Conservation (phyloP, 1,284 basidiomycete genomes). For the Boletus semigastroideus region DNA sequence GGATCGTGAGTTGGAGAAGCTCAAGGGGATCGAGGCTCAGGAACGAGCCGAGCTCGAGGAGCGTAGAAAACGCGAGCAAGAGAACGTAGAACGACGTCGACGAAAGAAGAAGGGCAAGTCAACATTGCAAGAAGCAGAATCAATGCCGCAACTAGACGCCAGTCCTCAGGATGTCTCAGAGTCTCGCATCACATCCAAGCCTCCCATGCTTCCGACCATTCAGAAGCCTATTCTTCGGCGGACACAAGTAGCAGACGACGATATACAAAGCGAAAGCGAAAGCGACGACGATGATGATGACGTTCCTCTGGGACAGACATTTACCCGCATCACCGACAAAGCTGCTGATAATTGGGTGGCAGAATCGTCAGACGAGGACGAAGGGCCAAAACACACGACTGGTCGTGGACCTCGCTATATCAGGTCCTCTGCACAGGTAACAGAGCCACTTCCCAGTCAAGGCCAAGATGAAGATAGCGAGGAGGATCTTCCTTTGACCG, state of each 20-base stretch:
- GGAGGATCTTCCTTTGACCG: slow-evolving; percentile 72
- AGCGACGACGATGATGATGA: slow-evolving; percentile 48
- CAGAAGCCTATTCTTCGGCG: slow-evolving; percentile 44
- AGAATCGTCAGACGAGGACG: slow-evolving; percentile 58
- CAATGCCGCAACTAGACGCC: slow-evolving; percentile 13
- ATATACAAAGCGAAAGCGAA: slow-evolving; percentile 48
- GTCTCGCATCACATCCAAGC: slow-evolving; percentile 41
- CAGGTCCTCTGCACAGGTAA: slow-evolving; percentile 16
- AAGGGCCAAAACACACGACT: slow-evolving; percentile 50
- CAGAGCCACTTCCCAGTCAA: slow-evolving; percentile 9
- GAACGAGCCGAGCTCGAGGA: slow-evolving; percentile 57
- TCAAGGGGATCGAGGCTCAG: slow-evolving; percentile 65
- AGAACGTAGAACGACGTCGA: slow-evolving; percentile 40
- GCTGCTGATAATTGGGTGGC: slow-evolving; percentile 53
- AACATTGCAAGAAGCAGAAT: slow-evolving; percentile 43
- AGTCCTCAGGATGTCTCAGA: slow-evolving; percentile 13
- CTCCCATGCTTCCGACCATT: slow-evolving; percentile 58
- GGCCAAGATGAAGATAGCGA: slow-evolving; percentile 56
- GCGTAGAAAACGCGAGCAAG: slow-evolving; percentile 42
- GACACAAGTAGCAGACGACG: slow-evolving; percentile 47
- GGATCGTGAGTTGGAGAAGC: slow-evolving; percentile 75
- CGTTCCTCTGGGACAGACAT: slow-evolving; percentile 26
- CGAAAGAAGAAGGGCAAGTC: slow-evolving; percentile 44
- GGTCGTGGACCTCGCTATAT: slow-evolving; percentile 52
- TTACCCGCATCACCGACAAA: slow-evolving; percentile 28